phyloP scores from a whole-genome alignment of 192 early-diverging fungal species.

The Coemansia erecta region DNA sequence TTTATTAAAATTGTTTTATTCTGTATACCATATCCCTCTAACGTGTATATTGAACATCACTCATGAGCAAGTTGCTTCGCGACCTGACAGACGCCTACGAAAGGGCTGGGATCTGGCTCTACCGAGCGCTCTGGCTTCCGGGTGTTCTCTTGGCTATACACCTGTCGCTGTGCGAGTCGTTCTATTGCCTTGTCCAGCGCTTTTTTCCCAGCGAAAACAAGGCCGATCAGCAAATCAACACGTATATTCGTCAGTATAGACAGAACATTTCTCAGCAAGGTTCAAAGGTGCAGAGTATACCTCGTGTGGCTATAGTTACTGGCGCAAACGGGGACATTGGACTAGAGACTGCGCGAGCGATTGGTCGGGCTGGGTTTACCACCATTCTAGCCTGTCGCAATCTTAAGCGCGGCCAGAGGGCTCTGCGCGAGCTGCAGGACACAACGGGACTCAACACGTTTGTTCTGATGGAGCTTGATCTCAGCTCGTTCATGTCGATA shows the following conservation, averaged over 20 bases:
- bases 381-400: conserved; percentile 53
- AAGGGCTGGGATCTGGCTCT: conserved; percentile 10
- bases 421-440: conserved; percentile 10
- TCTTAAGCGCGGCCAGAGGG: conserved; percentile 24
- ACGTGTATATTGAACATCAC: background rate
- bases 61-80: conserved; percentile 29
- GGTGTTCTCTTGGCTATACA: conserved; percentile 16
- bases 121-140: conserved; percentile 24
- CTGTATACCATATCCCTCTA: background rate
- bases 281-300: background rate
- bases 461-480: conserved; percentile 51
- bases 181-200: conserved; percentile 33
- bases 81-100: conserved; percentile 17
- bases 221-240: conserved; percentile 28
- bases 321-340: conserved; percentile 65
- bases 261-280: conserved; percentile 6
- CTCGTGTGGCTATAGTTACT: conserved; percentile 39
- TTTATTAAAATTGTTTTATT: background rate
- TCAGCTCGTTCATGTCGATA: conserved; percentile 54
- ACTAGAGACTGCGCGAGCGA: conserved; percentile 56
- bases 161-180: conserved; percentile 28
- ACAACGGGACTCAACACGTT: conserved; percentile 26
- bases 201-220: conserved; percentile 19
- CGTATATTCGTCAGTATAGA: conserved; percentile 23
- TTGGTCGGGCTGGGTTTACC: conserved; percentile 56